Evolutionary conservation across 208 protist species (phyloP).

Genomic region (Acanthamoeba rhysodes): DNA sequence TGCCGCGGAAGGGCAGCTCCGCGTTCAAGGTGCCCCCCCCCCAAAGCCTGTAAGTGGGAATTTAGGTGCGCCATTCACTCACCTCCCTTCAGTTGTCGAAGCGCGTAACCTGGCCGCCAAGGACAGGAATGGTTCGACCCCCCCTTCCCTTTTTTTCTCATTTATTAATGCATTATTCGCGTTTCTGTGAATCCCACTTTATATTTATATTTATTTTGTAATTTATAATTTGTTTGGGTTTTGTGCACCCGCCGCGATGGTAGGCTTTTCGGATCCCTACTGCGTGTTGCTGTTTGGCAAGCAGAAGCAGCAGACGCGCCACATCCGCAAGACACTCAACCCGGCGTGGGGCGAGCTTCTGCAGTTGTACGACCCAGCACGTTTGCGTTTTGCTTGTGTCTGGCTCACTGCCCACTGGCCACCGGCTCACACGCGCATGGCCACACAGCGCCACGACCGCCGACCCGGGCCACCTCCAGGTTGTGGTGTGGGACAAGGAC

Average conservation of each 20-base stretch:
- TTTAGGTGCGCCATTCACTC: neutral
- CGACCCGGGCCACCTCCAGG: neutral
- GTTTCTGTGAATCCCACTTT: neutral
- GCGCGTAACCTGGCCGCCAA: neutral
- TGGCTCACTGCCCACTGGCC: neutral
- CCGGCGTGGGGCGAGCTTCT: neutral
- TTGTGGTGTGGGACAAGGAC: slow-evolving; percentile 7
- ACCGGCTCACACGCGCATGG: no score
- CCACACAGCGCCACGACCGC: neutral
- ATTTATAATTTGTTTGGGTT: neutral
- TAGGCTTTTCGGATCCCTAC: slow-evolving; percentile 1
- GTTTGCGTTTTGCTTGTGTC: neutral
- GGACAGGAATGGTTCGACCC: neutral
- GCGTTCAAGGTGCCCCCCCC: no score
- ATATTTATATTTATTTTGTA: neutral
- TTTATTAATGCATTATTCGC: neutral
- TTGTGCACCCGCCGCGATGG: neutral
- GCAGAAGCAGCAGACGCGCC: neutral
- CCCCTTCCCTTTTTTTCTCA: no score
- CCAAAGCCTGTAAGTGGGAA: no score
- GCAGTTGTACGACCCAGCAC: neutral
- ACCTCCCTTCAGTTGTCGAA: neutral
- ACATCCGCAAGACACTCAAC: neutral
- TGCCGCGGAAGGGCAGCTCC: no score
- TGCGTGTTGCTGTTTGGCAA: slow-evolving; percentile 3